Evolutionary conservation across 2,329 filamentous ascomycete genomes (phyloP).

Genomic region (Beauveria medogensis): DNA sequence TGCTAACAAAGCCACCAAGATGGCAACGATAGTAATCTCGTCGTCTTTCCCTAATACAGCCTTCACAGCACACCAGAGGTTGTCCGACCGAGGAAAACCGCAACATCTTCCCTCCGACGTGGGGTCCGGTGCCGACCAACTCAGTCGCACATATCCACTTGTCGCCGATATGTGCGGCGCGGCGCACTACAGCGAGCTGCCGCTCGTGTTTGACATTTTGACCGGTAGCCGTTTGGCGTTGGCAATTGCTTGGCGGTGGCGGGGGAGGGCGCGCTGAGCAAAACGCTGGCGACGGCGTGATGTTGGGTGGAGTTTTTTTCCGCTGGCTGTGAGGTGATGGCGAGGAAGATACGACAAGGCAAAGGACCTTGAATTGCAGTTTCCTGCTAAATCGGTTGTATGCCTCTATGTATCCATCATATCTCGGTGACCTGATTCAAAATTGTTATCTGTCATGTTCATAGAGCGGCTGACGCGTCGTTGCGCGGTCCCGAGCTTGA

Average conservation of each 20-base stretch:
- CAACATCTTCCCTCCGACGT: not conserved
- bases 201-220: constrained; percentile 15
- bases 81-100: not conserved
- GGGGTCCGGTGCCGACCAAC: not conserved
- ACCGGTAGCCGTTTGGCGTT: constrained; percentile 14
- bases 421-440: too few species aligned
- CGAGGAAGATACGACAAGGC: not conserved
- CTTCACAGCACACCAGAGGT: not conserved
- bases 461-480: not conserved
- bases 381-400: too few species aligned
- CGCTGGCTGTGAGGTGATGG: not conserved
- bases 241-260: constrained; percentile 12
- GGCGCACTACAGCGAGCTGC: constrained; percentile 14
- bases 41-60: not conserved
- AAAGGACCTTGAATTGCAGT: too few species aligned
- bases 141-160: not conserved
- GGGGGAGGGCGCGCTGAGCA: constrained; percentile 11
- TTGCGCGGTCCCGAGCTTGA: too few species aligned
- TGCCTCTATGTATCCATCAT: too few species aligned
- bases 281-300: constrained; percentile 9
- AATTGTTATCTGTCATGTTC: not conserved
- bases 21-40: not conserved
- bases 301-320: constrained; percentile 10
- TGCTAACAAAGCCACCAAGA: not conserved
- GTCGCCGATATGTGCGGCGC: constrained; percentile 8